A percentile compares a stretch with the other conserved stretches of the same genome.
These are phyloP conservation scores for Cytospora piceae DNA, from an alignment of 2,329 filamentous ascomycete genomes.

Conservation along the genomic window DNA sequence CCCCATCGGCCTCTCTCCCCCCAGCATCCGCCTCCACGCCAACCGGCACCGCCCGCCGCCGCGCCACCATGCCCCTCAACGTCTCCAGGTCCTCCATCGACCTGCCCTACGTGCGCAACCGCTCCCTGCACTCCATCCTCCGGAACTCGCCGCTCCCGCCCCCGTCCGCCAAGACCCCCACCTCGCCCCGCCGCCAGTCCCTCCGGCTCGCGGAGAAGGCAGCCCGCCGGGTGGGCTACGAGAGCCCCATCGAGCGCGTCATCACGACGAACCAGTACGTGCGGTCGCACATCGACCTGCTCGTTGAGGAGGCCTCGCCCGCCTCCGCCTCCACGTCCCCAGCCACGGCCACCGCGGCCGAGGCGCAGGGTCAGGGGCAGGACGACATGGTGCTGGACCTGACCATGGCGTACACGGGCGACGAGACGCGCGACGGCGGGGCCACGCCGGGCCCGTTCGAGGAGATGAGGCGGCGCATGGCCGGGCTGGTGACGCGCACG, in stretches of 20 bases:
- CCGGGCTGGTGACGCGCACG: constrained; percentile 48
- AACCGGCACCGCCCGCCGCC: constrained; percentile 42
- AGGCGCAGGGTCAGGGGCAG: neutral
- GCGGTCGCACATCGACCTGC: constrained; percentile 65
- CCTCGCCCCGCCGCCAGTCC: constrained; percentile 58
- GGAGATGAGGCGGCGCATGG: constrained; percentile 64
- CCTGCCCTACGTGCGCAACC: constrained; percentile 62
- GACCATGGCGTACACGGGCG: constrained; percentile 54
- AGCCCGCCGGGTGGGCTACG: constrained; percentile 62
- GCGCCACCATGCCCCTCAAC: constrained; percentile 41
- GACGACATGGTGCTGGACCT: constrained; percentile 51
- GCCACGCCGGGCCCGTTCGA: constrained; percentile 67
- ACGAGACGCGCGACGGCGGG: constrained; percentile 63
- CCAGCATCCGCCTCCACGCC: constrained; percentile 33
- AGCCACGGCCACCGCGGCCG: constrained; percentile 12
- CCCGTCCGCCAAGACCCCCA: constrained; percentile 51
- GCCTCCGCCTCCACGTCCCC: constrained; percentile 45
- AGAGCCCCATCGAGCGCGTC: constrained; percentile 65
- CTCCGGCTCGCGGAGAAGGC: constrained; percentile 58
- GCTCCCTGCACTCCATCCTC: constrained; percentile 64
- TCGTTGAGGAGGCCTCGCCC: constrained; percentile 59
- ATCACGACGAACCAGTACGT: constrained; percentile 66
- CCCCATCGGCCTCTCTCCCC: constrained; percentile 35
- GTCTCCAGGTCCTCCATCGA: constrained; percentile 34
- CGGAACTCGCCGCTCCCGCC: constrained; percentile 68